These are phyloP conservation scores for Penicillium soppii DNA, from an alignment of 495 filamentous ascomycete genomes.

Conservation along the genomic window DNA sequence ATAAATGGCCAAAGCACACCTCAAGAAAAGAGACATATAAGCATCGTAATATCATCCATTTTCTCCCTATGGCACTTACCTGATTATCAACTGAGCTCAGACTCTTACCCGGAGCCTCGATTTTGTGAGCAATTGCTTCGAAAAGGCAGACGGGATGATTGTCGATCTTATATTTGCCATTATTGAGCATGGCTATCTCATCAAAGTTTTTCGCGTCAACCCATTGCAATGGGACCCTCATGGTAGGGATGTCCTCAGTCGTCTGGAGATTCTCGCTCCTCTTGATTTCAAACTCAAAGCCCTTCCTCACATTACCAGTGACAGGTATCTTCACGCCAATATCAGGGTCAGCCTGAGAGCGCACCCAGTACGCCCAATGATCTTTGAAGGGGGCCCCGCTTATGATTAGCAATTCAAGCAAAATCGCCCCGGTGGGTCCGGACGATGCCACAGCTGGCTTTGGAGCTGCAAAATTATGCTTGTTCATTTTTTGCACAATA, in stretches of 20 bases:
- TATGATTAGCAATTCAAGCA: constrained; percentile 26
- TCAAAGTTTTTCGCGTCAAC: constrained; percentile 16
- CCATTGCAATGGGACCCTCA: constrained; percentile 26
- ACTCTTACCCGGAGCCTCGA: constrained; percentile 11
- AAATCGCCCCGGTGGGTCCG: constrained; percentile 6
- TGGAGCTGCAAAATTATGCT: no score
- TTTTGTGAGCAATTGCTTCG: constrained; percentile 12
- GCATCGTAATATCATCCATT: no score
- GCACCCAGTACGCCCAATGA: constrained; percentile 32
- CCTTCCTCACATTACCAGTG: constrained; percentile 23
- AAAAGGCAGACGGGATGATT: constrained; percentile 16
- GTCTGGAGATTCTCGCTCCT: constrained; percentile 17
- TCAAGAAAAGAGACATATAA: not conserved
- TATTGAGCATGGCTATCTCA: constrained; percentile 22
- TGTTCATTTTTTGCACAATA: no score
- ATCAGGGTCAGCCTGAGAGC: constrained; percentile 9
- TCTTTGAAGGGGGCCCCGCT: constrained; percentile 33
- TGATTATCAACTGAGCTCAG: constrained; percentile 9
- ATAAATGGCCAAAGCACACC: no score
- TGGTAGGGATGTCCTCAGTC: constrained; percentile 10
- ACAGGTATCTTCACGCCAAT: constrained; percentile 25
- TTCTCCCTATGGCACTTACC: no score
- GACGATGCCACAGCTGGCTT: not conserved
- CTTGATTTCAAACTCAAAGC: constrained; percentile 25
- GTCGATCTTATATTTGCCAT: constrained; percentile 11